phyloP scores from a whole-genome alignment of 2,329 filamentous ascomycete species.

The Penicillium sp. region DNA sequence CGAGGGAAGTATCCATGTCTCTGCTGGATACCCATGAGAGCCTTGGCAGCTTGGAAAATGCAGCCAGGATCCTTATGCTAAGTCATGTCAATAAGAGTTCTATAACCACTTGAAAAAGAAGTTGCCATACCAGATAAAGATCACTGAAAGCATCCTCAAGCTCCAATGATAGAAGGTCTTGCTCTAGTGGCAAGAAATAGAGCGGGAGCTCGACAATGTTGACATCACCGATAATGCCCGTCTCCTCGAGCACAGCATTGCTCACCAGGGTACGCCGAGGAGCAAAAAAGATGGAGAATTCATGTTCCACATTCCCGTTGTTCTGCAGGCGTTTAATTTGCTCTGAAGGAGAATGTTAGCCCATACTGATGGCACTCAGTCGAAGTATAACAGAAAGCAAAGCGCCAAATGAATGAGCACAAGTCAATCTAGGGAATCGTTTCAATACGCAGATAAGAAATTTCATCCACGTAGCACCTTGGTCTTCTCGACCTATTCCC shows the following conservation, averaged over 20 bases:
- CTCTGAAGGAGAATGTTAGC: slow-evolving; percentile 65
- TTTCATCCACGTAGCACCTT: slow-evolving; percentile 60
- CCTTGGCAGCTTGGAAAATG: slow-evolving; percentile 85
- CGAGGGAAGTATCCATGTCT: slow-evolving; percentile 91
- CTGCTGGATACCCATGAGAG: slow-evolving; percentile 91
- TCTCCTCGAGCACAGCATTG: slow-evolving; percentile 88
- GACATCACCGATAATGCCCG: slow-evolving; percentile 88
- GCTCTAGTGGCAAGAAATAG: slow-evolving; percentile 87
- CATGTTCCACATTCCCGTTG: slow-evolving; percentile 86
- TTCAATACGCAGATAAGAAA: slow-evolving; percentile 57
- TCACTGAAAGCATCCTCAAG: slow-evolving; percentile 84
- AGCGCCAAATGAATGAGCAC: slow-evolving; percentile 41
- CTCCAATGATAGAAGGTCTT: slow-evolving; percentile 88
- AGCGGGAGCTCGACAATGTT: slow-evolving; percentile 85
- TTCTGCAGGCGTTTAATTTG: slow-evolving; percentile 89
- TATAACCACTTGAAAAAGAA: neutral
- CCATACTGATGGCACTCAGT: slow-evolving; percentile 56
- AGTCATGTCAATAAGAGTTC: neutral
- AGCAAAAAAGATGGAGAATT: slow-evolving; percentile 96
- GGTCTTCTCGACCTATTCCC: slow-evolving; percentile 47
- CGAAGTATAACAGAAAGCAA: slow-evolving; percentile 44
- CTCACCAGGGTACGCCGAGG: slow-evolving; percentile 89
- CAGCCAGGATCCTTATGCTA: slow-evolving; percentile 84
- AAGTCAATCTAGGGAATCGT: slow-evolving; percentile 53
- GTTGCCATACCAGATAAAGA: slow-evolving; percentile 68